A percentile compares a stretch with the other conserved stretches of the same genome.
These are phyloP conservation scores for Boletales sp. DNA, from an alignment of 768 basidiomycete genomes.

Conservation along the genomic window DNA sequence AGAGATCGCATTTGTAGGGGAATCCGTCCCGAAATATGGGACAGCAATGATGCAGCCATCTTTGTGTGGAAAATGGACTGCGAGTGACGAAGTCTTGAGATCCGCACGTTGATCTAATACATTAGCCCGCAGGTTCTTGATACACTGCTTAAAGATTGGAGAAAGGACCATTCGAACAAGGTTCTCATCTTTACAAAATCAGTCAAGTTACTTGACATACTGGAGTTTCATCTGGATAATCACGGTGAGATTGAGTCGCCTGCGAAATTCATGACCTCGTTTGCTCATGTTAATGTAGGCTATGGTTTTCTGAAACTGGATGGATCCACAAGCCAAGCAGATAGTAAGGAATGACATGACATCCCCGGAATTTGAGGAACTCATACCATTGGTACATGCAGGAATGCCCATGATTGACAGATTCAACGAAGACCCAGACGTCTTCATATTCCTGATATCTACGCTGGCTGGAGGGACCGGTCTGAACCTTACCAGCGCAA, in stretches of 20 bases:
- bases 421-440: slow-evolving; percentile 70
- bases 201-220: slow-evolving; percentile 83
- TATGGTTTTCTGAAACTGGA: slow-evolving; percentile 73
- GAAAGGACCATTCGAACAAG: slow-evolving; percentile 69
- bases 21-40: slow-evolving; percentile 53
- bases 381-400: slow-evolving; percentile 23
- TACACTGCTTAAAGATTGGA: slow-evolving; percentile 61
- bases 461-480: slow-evolving; percentile 92
- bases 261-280: background rate
- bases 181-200: slow-evolving; percentile 93
- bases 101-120: background rate
- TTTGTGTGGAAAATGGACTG: slow-evolving; percentile 85
- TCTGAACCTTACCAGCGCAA: slow-evolving; percentile 86
- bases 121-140: slow-evolving; percentile 56
- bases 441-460: slow-evolving; percentile 85
- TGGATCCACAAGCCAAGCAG: slow-evolving; percentile 63
- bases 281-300: slow-evolving; percentile 26
- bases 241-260: slow-evolving; percentile 36
- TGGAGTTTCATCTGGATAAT: slow-evolving; percentile 68
- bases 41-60: slow-evolving; percentile 58
- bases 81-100: slow-evolving; percentile 31
- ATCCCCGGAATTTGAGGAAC: background rate
- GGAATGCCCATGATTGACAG: slow-evolving; percentile 85
- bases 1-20: slow-evolving; percentile 59
- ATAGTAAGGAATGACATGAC: slow-evolving; percentile 47